Evolutionary conservation across 305 asterid species (phyloP).

Genomic region (Fraxinus latifolia): DNA sequence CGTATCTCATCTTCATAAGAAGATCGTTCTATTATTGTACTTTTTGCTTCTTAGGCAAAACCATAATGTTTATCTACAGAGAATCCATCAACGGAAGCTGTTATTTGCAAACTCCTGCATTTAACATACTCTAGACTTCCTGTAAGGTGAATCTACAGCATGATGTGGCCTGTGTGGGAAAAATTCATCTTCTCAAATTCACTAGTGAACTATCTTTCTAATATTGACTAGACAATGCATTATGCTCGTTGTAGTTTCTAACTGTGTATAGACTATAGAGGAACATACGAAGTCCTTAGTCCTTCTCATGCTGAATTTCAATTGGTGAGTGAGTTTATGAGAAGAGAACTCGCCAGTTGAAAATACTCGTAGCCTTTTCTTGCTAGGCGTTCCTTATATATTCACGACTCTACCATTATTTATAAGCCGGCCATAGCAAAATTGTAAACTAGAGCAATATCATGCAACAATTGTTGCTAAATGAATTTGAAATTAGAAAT

Average conservation of each 20-base stretch:
- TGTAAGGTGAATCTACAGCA: not conserved
- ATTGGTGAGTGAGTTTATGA: not conserved
- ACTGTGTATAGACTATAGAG: not conserved
- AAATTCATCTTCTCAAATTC: not conserved
- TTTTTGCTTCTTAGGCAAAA: not conserved
- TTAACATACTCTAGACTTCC: not conserved
- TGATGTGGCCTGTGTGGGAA: not conserved
- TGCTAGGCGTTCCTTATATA: not conserved
- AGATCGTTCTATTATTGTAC: not conserved
- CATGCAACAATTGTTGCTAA: not conserved
- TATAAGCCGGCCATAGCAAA: not conserved
- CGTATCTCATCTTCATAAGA: not conserved
- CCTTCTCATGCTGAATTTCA: not conserved
- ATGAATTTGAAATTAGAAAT: constrained; percentile 6
- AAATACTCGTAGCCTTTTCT: not conserved
- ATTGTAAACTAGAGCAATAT: not conserved
- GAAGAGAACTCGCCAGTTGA: not conserved
- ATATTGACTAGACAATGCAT: not conserved
- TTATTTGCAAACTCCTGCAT: constrained; percentile 5
- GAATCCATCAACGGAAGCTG: not conserved
- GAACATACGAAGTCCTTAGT: not conserved
- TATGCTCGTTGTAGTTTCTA: not conserved
- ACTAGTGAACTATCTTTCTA: not conserved
- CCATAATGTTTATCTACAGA: not conserved
- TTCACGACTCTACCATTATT: not conserved